A percentile compares a stretch with the other conserved stretches of the same genome.
Evolutionary conservation across 164 flowering plant genomes (phyloP).

Genomic region (Stephania cephalantha): DNA sequence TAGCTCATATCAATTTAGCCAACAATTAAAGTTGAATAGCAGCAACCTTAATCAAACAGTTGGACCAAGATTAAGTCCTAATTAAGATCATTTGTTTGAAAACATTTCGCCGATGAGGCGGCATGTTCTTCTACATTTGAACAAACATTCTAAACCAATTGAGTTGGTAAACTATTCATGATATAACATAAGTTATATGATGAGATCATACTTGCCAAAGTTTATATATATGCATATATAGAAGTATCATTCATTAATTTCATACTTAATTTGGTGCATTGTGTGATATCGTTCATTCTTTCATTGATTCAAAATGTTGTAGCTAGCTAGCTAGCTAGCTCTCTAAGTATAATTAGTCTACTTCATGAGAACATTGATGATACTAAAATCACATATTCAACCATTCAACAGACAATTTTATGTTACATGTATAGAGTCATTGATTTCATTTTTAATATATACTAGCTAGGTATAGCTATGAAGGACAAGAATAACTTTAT

Average conservation of each 20-base stretch:
- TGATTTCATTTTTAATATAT: too few relatives aligned
- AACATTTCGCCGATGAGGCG: background rate
- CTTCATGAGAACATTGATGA: background rate
- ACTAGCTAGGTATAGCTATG: background rate
- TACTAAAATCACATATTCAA: background rate
- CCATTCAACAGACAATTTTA: too few relatives aligned
- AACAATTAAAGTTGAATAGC: background rate
- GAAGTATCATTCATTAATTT: background rate
- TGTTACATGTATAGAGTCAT: background rate
- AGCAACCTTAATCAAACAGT: background rate
- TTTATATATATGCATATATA: background rate
- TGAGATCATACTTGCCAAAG: too few relatives aligned
- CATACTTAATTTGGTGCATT: background rate
- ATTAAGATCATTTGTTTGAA: background rate
- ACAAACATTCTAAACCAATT: background rate
- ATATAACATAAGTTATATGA: background rate
- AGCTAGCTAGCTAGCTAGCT: background rate
- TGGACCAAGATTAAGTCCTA: slow-evolving; percentile 1
- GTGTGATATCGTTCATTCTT: background rate
- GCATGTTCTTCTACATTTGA: background rate
- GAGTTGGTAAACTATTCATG: background rate
- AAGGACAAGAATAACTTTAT: background rate
- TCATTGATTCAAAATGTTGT: background rate
- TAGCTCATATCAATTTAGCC: background rate
- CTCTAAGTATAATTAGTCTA: background rate